phyloP scores from a whole-genome alignment of 1,139 yeast genomes.

The Nakaseomyces bracarensis region DNA sequence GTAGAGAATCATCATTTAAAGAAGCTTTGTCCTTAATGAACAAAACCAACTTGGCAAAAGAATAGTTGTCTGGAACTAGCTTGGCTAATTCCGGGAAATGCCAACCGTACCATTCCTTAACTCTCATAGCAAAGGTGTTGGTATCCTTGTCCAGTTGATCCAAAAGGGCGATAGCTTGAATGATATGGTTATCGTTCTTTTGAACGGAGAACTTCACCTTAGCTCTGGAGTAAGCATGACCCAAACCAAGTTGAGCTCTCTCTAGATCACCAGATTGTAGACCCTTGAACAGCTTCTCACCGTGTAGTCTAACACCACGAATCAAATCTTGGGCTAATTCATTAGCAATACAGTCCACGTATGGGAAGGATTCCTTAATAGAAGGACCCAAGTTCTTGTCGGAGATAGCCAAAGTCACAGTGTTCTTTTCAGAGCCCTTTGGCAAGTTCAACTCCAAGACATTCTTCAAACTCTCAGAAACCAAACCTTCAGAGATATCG shows the following conservation, averaged over 20 bases:
- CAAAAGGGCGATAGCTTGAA: slow-evolving; percentile 93
- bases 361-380: slow-evolving; percentile 82
- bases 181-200: slow-evolving; percentile 96
- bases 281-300: slow-evolving; percentile 80
- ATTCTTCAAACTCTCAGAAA: slow-evolving; percentile 83
- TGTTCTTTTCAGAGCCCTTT: slow-evolving; percentile 62
- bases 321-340: slow-evolving; percentile 91
- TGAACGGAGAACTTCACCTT: slow-evolving; percentile 98
- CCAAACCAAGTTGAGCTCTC: slow-evolving; percentile 97
- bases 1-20: slow-evolving; percentile 74
- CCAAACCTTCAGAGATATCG: slow-evolving; percentile 94
- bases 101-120: slow-evolving; percentile 99
- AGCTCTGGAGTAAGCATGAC: slow-evolving; percentile 98
- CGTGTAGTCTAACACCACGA: slow-evolving; percentile 91
- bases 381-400: slow-evolving; percentile 97
- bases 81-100: slow-evolving; percentile 98
- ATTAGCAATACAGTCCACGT: slow-evolving; percentile 80
- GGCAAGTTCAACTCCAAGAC: slow-evolving; percentile 87
- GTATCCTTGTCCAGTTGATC: slow-evolving; percentile 97
- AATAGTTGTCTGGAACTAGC: slow-evolving; percentile 85
- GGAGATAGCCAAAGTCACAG: slow-evolving; percentile 72
- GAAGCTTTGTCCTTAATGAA: slow-evolving; percentile 82
- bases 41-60: slow-evolving; percentile 75
- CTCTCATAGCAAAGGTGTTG: slow-evolving; percentile 97
- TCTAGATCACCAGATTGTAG: slow-evolving; percentile 92